Percentiles rank a stretch among this genome's conserved stretches.
These are phyloP conservation scores for Coemansia biformis DNA, from an alignment of 192 early-diverging fungal species.

Conservation along the genomic window DNA sequence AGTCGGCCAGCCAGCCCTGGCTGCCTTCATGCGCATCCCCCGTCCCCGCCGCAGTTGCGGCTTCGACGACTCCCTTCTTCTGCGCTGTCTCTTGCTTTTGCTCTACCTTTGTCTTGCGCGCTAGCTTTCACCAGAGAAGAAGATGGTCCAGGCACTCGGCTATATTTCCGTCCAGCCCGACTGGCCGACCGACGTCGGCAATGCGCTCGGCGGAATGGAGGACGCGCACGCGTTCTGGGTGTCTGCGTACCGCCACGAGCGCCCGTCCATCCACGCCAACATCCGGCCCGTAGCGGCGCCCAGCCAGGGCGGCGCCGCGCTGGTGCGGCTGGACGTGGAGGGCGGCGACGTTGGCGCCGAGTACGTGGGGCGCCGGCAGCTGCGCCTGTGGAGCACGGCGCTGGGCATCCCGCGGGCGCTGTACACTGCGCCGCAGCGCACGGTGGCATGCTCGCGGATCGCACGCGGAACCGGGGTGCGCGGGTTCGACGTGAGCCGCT, in stretches of 20 bases:
- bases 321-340: conserved; percentile 10
- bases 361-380: conserved; percentile 19
- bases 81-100: too few relatives aligned
- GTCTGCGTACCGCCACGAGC: conserved; percentile 29
- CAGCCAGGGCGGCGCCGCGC: not conserved
- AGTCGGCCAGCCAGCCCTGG: not conserved
- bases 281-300: conserved; percentile 9
- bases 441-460: conserved; percentile 26
- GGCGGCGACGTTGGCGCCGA: conserved; percentile 11
- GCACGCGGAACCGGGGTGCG: conserved; percentile 22
- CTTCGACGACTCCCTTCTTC: conserved; percentile 7
- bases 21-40: too few relatives aligned
- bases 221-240: conserved; percentile 43
- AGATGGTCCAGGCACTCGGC: conserved; percentile 28
- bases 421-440: conserved; percentile 15
- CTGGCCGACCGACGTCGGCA: conserved; percentile 43
- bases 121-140: not conserved
- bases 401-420: conserved; percentile 10
- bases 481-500: conserved; percentile 35
- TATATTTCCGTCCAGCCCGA: conserved; percentile 49
- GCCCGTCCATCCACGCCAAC: conserved; percentile 28
- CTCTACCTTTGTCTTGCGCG: not conserved
- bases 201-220: conserved; percentile 16
- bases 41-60: not conserved
- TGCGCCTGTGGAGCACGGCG: conserved; percentile 19